These are phyloP conservation scores for Teunomyces kruisii DNA, from an alignment of 805 yeast species.

Conservation along the genomic window DNA sequence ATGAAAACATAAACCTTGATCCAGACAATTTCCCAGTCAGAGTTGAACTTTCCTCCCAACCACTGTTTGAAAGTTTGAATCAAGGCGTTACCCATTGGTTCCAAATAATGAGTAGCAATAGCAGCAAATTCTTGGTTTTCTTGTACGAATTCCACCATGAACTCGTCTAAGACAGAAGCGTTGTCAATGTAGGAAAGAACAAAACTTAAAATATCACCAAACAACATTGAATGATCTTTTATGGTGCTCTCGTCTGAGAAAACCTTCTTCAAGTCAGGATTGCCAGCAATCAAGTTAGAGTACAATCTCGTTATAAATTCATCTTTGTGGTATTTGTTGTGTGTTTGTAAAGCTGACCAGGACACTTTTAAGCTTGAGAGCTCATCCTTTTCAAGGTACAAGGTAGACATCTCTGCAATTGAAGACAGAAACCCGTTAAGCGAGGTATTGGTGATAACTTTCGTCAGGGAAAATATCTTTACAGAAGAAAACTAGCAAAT, in stretches of 20 bases:
- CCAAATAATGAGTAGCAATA: conserved; percentile 31
- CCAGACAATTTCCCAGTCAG: conserved; percentile 37
- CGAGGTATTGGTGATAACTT: background rate
- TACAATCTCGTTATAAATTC: conserved; percentile 32
- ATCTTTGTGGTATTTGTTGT: conserved; percentile 28
- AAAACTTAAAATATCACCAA: conserved; percentile 36
- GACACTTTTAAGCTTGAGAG: conserved; percentile 24
- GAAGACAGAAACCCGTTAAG: background rate
- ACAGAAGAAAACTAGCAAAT: background rate
- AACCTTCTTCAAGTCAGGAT: conserved; percentile 22
- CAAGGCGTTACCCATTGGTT: conserved; percentile 42
- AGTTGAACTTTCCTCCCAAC: conserved; percentile 33
- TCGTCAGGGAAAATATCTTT: background rate
- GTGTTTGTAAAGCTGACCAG: conserved; percentile 35
- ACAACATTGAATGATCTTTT: conserved; percentile 31
- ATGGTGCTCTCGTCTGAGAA: conserved; percentile 26
- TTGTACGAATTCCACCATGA: conserved; percentile 30
- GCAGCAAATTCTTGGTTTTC: conserved; percentile 29
- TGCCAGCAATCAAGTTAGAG: conserved; percentile 32
- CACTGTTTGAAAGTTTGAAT: conserved; percentile 37
- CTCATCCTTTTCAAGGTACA: conserved; percentile 13
- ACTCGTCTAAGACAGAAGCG: conserved; percentile 26
- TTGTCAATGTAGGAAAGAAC: conserved; percentile 32
- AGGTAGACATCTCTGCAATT: conserved; percentile 1
- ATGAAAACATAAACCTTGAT: conserved; percentile 38